Evolutionary conservation across 2,329 filamentous ascomycete genomes (phyloP), one percentile per base, ranked within the genome.

Genomic region (Trichoderma sp.): DNA sequence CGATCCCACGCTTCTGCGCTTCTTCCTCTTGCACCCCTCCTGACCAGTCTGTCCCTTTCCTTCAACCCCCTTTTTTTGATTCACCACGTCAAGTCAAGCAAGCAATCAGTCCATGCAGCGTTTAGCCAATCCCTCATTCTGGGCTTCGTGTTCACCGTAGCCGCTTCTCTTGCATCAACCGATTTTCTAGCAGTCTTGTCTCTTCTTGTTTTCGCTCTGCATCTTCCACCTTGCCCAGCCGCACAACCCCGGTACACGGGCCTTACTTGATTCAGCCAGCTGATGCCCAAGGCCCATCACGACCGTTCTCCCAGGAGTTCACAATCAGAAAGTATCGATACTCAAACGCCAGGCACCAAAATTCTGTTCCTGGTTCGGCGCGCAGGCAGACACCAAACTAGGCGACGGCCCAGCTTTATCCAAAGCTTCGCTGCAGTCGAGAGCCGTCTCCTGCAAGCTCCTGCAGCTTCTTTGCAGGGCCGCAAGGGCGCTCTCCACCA

Each of bases 251-350:
- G 67, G 67, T 17, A 61, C 39, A 53, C 39, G 30, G 57, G 39
- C 67, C 67, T 69, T 69, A 69, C 67, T 69, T 69, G 67, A 69
- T 69, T 69, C 67, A 69, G 67, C 67, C 67, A 53, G 67, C 67
- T 69, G 28, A 62, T 69, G 67, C 39, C 36, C 67, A 36, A 69
- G 67, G 67, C 57, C 67, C 67, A 62, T 62, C 67, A 15, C 67
- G 57, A 69, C 39, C 57, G 20, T 50, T 53, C 57, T 62, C 47
- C 39, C 67, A 69, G 67, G 67, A 69, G 57, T 62, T 69, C 43
- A 61, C 57, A 13, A 13, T 58, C 57, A 36, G 67, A 36, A 5
- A 53, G 47, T 23, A 34, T 23, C 57, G 36, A 69, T 36, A 26
- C 26, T 20, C 47, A 4, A 23, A 39, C 34, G 15, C 28, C 57